Evolutionary conservation across 2,329 filamentous ascomycete genomes (phyloP).

Genomic region (Chrysoporthe cubensis): DNA sequence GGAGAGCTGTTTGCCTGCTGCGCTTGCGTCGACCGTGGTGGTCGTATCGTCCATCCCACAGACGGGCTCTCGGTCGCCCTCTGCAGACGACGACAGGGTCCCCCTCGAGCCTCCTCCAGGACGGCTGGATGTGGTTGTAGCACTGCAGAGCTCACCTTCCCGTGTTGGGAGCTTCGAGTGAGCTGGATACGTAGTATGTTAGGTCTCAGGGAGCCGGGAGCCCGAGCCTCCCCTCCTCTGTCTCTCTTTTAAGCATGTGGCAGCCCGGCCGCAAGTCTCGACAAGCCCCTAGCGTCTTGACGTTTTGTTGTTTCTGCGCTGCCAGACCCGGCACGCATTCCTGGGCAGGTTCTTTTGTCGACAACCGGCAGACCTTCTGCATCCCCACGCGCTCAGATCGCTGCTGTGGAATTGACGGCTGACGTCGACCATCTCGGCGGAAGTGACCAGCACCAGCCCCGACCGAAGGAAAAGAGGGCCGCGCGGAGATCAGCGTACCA

Average conservation of each 20-base stretch:
- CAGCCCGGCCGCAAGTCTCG: neutral
- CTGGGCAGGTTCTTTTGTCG: neutral
- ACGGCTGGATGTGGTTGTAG: neutral
- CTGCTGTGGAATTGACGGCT: neutral
- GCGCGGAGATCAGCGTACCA: conserved; percentile 1
- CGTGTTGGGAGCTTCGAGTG: neutral
- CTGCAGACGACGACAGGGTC: neutral
- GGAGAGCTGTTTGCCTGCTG: neutral
- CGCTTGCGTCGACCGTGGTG: neutral
- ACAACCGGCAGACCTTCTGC: neutral
- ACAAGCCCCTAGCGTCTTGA: neutral
- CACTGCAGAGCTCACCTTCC: neutral
- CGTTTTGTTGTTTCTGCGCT: neutral
- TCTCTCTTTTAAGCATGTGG: neutral
- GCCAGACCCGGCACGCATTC: neutral
- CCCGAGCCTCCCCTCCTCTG: neutral
- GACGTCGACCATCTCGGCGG: conserved; percentile 2
- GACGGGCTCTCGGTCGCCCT: neutral
- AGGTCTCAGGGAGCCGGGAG: neutral
- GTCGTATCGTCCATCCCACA: neutral
- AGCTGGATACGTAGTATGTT: neutral
- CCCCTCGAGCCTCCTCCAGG: neutral
- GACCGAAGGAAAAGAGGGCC: conserved; percentile 3
- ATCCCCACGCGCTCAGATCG: neutral
- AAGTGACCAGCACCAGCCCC: neutral